phyloP scores from a whole-genome alignment of 805 yeast species.

The Saccharomycopsis fibuligera region DNA sequence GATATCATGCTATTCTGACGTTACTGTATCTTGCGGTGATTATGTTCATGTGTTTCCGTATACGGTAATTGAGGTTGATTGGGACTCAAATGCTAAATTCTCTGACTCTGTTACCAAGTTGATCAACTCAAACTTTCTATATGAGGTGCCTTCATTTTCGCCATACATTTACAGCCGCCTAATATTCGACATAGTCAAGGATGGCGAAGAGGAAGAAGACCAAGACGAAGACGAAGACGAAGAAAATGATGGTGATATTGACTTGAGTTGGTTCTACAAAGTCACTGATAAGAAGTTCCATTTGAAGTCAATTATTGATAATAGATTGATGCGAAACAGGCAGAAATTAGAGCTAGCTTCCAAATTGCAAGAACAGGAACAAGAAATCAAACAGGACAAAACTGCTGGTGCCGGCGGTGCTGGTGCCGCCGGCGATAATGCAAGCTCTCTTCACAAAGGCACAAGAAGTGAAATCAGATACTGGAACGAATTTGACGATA shows the following conservation, averaged over 20 bases:
- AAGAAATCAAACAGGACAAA: not conserved
- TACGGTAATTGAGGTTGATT: constrained; percentile 6
- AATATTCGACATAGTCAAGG: not conserved
- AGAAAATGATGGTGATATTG: not conserved
- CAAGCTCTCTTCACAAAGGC: no score
- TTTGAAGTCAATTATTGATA: constrained; percentile 13
- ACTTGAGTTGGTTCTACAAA: constrained; percentile 13
- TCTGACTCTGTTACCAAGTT: not conserved
- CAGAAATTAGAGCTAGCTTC: constrained; percentile 11
- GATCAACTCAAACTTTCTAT: constrained; percentile 14
- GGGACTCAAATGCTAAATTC: constrained; percentile 8
- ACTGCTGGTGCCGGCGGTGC: not conserved
- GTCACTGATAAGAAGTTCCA: constrained; percentile 13
- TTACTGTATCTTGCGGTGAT: not conserved
- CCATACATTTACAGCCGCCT: constrained; percentile 3
- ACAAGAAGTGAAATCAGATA: constrained; percentile 9
- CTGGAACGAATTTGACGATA: constrained; percentile 22
- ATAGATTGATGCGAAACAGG: constrained; percentile 8
- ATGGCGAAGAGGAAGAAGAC: not conserved
- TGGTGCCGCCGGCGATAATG: not conserved
- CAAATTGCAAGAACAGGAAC: constrained; percentile 12
- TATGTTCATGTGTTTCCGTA: not conserved
- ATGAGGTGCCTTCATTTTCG: constrained; percentile 10
- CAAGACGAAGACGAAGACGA: not conserved
- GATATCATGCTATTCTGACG: constrained; percentile 2